phyloP scores from a whole-genome alignment of 805 yeast genomes.

The Hanseniaspora thailandica region DNA sequence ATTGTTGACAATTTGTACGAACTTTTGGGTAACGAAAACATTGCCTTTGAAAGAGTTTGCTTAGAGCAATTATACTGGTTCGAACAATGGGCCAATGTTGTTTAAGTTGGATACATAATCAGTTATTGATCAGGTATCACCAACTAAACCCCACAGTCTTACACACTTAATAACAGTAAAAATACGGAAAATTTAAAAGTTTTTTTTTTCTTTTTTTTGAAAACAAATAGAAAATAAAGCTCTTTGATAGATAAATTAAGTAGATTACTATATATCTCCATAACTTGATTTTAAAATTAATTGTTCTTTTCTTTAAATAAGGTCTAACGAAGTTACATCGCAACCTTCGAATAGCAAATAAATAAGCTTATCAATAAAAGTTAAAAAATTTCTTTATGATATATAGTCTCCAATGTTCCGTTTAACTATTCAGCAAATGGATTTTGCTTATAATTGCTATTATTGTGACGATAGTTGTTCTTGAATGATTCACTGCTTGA shows the following conservation, averaged over 20 bases:
- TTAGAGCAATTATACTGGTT: slow-evolving; percentile 15
- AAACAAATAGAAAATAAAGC: too few relatives aligned
- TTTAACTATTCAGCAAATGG: slow-evolving; percentile 4
- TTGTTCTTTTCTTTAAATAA: too few relatives aligned
- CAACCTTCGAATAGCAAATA: too few relatives aligned
- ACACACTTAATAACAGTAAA: background rate
- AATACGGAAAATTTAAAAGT: background rate
- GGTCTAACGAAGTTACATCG: too few relatives aligned
- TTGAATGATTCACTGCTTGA: slow-evolving; percentile 12
- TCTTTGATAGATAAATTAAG: background rate
- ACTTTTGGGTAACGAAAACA: slow-evolving; percentile 4
- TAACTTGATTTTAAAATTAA: too few relatives aligned
- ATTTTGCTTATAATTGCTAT: slow-evolving; percentile 8
- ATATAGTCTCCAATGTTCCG: slow-evolving; percentile 2
- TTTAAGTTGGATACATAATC: too few relatives aligned
- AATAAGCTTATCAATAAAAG: too few relatives aligned
- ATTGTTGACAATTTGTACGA: slow-evolving; percentile 13
- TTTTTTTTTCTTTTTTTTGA: too few relatives aligned
- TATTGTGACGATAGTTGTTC: background rate
- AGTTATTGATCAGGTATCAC: background rate
- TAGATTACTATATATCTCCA: background rate
- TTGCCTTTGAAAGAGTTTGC: slow-evolving; percentile 15
- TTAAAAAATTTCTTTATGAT: background rate
- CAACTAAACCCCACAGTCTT: too few relatives aligned
- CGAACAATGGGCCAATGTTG: slow-evolving; percentile 12